A percentile compares a stretch with the other conserved stretches of the same genome.
phyloP scores from a whole-genome alignment of 2,329 filamentous ascomycete genomes.

The Clarireedia paspali region DNA sequence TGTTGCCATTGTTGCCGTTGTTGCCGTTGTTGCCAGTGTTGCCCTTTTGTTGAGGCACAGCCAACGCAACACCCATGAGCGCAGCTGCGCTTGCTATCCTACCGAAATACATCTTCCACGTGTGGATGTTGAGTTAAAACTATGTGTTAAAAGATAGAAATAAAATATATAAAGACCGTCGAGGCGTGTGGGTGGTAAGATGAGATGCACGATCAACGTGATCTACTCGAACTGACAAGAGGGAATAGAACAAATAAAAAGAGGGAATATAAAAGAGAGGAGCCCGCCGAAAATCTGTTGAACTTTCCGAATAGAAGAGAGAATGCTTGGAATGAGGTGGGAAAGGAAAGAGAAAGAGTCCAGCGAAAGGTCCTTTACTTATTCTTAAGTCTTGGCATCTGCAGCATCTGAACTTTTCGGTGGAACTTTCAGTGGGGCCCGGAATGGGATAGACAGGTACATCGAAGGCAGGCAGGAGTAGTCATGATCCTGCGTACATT shows the following conservation, averaged over 20 bases:
- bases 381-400: conserved; percentile 27
- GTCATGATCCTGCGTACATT: conserved; percentile 16
- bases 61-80: conserved; percentile 19
- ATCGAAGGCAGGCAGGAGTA: conserved; percentile 4
- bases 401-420: conserved; percentile 5
- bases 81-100: conserved; percentile 20
- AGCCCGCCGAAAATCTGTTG: conserved; percentile 19
- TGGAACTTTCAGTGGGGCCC: not conserved
- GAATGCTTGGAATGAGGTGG: conserved; percentile 19
- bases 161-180: conserved; percentile 27
- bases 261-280: conserved; percentile 24
- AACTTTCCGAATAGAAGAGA: conserved; percentile 12
- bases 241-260: conserved; percentile 18
- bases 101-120: conserved; percentile 17
- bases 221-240: conserved; percentile 31
- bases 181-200: conserved; percentile 24
- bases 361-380: conserved; percentile 22
- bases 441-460: conserved; percentile 10
- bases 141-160: conserved; percentile 7
- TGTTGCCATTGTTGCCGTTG: not conserved
- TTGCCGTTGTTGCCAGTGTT: conserved; percentile 6
- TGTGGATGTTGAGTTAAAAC: not conserved
- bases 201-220: conserved; percentile 31
- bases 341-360: conserved; percentile 14
- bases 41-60: conserved; percentile 6